A percentile compares a stretch with the other conserved stretches of the same genome.
Evolutionary conservation across 768 basidiomycete species (phyloP).

Genomic region (Lactarius akahatsu): DNA sequence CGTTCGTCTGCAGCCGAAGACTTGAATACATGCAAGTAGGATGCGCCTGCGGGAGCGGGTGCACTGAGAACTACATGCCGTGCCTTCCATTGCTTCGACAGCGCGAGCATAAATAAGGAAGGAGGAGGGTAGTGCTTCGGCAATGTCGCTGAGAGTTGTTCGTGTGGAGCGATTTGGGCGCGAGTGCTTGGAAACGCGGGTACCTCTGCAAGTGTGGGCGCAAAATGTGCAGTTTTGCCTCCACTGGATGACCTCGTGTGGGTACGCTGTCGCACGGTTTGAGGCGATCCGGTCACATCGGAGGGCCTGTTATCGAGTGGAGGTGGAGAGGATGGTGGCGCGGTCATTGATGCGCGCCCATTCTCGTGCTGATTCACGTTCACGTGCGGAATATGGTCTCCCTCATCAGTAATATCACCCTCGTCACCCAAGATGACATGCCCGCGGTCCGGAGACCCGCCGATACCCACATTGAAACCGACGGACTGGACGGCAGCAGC

Average conservation of each 20-base stretch:
- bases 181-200: slow-evolving; percentile 66
- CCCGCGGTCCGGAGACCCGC: slow-evolving; percentile 38
- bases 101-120: slow-evolving; percentile 65
- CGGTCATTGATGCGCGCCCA: slow-evolving; percentile 5
- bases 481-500: slow-evolving; percentile 76
- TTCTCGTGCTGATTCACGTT: background rate
- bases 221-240: slow-evolving; percentile 9
- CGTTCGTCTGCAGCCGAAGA: slow-evolving; percentile 54
- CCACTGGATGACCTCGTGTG: slow-evolving; percentile 8
- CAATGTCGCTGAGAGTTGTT: slow-evolving; percentile 51
- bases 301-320: background rate
- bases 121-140: slow-evolving; percentile 69
- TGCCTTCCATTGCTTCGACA: slow-evolving; percentile 70
- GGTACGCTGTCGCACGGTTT: slow-evolving; percentile 14
- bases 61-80: slow-evolving; percentile 57
- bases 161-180: slow-evolving; percentile 50
- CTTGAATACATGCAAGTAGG: slow-evolving; percentile 75
- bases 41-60: slow-evolving; percentile 41
- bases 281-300: slow-evolving; percentile 14
- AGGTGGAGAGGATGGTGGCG: slow-evolving; percentile 3
- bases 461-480: slow-evolving; percentile 57
- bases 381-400: background rate
- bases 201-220: slow-evolving; percentile 32
- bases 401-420: slow-evolving; percentile 36
- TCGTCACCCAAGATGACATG: slow-evolving; percentile 43